Conservation (phyloP, 2,329 filamentous ascomycete genomes). For the Beauveria sp. region DNA sequence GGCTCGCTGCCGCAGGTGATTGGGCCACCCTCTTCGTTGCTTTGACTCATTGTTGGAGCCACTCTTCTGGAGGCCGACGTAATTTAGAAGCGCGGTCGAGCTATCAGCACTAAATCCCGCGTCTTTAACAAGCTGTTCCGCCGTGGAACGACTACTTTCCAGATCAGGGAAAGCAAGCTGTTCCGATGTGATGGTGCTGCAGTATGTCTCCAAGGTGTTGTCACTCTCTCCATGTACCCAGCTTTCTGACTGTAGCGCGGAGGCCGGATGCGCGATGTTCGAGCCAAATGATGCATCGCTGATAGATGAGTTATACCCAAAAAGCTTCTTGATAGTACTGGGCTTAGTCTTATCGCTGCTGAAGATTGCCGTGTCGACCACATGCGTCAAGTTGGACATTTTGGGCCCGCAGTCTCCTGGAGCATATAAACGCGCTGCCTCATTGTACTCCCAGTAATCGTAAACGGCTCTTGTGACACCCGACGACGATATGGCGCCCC, state of each 20-base stretch:
- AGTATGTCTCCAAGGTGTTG: conserved; percentile 38
- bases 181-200: conserved; percentile 36
- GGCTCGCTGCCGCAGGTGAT: neutral
- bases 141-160: conserved; percentile 24
- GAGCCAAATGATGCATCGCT: conserved; percentile 35
- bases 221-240: conserved; percentile 43
- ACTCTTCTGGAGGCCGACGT: conserved; percentile 28
- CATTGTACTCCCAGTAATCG: conserved; percentile 63
- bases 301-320: neutral
- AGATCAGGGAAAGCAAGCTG: conserved; percentile 34
- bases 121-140: conserved; percentile 31
- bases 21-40: neutral
- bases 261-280: conserved; percentile 33
- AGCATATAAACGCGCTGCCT: conserved; percentile 40
- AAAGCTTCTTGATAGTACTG: conserved; percentile 37
- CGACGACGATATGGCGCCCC: conserved; percentile 71
- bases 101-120: conserved; percentile 34
- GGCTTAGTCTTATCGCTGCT: conserved; percentile 22
- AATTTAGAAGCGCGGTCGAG: conserved; percentile 41
- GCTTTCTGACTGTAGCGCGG: conserved; percentile 38
- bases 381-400: conserved; percentile 49
- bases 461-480: conserved; percentile 71
- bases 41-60: neutral
- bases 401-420: conserved; percentile 55
- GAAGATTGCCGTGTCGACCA: conserved; percentile 44